Evolutionary conservation across 768 basidiomycete species (phyloP), one percentile per base, ranked within the genome.

Genomic region (Leccinum barrowsii): DNA sequence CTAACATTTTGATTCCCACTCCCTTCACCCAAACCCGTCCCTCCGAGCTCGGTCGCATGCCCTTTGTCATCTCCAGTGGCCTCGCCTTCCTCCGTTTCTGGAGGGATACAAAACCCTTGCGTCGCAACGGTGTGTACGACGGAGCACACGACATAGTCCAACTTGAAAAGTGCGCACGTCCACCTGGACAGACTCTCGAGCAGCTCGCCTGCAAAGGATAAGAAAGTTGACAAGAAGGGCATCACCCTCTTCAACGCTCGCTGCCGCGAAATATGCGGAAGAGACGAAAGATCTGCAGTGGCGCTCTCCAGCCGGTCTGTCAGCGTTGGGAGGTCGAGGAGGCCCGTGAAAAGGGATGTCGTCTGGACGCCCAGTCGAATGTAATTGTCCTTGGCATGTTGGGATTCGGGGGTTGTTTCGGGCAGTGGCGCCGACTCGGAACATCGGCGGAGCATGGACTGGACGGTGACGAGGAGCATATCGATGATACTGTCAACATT

Each of bases 21-120:
- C 1, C 97, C 97, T 63, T 90, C 85, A 2, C 97, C 97, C 53
- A 99, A 75, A 4, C 97, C 97, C 3, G 89, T 83, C 5, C 96
- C 96, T 35, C 81, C 90, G 6, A 79, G 78, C 22, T 76, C 74
- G n/a, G 79, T 77, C 8, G 76, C 71, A 2, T 68, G 61, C 7
- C 69, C 69, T 2, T 61, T 62, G 15, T 78, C 76, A 19, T 79
- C 83, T 4, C 80, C 82, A 2, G 73, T 79, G 1, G 74, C 82
- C 4, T 76, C 73, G 12, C 76, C 78, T 17, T 75, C 76, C 37
- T 87, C 87, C 5, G 86, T 82, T 22, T 98, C 94, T 5, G 84
- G 82, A 1, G 97, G 95, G 65, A 88, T 85, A 74, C 97, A 99
- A 76, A 98, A 98, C 4, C 97, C 97, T 70, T 96, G 83, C 46